Conservation (phyloP, 495 filamentous ascomycete genomes). For the Penicillium herquei region DNA sequence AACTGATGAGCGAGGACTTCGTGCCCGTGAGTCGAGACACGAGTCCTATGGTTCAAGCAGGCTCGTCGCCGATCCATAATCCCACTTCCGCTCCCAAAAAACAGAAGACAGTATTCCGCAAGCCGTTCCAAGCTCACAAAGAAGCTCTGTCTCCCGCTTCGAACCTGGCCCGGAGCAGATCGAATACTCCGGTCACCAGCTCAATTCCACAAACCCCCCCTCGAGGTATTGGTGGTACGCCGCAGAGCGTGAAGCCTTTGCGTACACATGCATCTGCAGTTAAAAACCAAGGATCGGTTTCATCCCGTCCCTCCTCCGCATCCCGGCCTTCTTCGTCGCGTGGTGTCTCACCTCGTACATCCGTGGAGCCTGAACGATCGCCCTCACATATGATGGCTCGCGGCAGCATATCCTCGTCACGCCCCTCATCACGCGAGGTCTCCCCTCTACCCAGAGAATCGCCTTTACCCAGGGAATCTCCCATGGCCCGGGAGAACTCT, state of each 20-base stretch:
- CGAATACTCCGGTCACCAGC: conserved; percentile 34
- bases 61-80: conserved; percentile 42
- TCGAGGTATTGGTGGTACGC: conserved; percentile 38
- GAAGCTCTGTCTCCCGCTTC: conserved; percentile 48
- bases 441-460: conserved; percentile 22
- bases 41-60: conserved; percentile 60
- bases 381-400: conserved; percentile 33
- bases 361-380: conserved; percentile 24
- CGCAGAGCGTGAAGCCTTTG: conserved; percentile 35
- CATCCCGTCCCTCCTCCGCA: conserved; percentile 30
- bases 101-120: conserved; percentile 48
- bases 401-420: conserved; percentile 26
- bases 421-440: conserved; percentile 34
- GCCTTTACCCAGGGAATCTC: conserved; percentile 14
- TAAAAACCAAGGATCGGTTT: conserved; percentile 34
- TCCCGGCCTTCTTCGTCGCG: conserved; percentile 1
- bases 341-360: conserved; percentile 25
- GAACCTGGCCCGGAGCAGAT: conserved; percentile 29
- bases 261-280: conserved; percentile 40
- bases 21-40: conserved; percentile 71
- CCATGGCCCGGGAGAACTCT: background rate
- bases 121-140: conserved; percentile 56
- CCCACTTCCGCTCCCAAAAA: conserved; percentile 50
- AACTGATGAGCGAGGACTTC: conserved; percentile 81
- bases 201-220: conserved; percentile 49